Conservation (phyloP, 129 eudicot genomes). For the Apium graveolens region DNA sequence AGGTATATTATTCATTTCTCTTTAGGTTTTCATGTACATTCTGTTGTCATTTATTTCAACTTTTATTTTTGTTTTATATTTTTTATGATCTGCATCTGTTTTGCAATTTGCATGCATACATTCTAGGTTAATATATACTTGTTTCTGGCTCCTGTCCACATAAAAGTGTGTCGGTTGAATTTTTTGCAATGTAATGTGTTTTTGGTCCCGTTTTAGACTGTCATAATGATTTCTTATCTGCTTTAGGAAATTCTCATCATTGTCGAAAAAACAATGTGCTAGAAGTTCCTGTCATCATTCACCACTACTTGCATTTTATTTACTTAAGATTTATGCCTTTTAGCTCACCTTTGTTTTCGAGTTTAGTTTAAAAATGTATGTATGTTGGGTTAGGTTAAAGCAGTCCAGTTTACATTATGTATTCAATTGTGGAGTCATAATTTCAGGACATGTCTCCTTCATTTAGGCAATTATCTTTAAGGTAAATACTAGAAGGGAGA, state of each 20-base stretch:
- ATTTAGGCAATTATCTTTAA: too few species aligned
- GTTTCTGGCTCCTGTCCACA: too few species aligned
- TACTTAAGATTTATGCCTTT: not conserved
- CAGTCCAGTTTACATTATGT: not conserved
- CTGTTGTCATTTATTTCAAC: not conserved
- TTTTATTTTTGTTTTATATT: not conserved
- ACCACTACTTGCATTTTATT: not conserved
- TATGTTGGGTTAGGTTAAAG: not conserved
- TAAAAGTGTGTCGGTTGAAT: not conserved
- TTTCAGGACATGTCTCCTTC: not conserved
- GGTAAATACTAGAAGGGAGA: not conserved
- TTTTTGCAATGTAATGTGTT: not conserved
- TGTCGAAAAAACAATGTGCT: not conserved
- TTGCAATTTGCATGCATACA: not conserved
- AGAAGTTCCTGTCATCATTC: too few species aligned
- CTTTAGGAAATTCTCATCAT: conserved; percentile 1
- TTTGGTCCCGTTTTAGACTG: not conserved
- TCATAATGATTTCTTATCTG: not conserved
- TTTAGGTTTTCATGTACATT: not conserved
- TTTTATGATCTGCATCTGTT: not conserved
- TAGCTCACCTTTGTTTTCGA: not conserved
- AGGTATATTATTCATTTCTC: not conserved
- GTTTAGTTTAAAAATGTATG: too few species aligned
- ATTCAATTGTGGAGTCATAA: not conserved
- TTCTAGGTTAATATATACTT: not conserved